Percentiles rank a stretch among this genome's conserved stretches.
Evolutionary conservation across 1,284 basidiomycete species (phyloP).

Genomic region (Moesziomyces globuligerus): DNA sequence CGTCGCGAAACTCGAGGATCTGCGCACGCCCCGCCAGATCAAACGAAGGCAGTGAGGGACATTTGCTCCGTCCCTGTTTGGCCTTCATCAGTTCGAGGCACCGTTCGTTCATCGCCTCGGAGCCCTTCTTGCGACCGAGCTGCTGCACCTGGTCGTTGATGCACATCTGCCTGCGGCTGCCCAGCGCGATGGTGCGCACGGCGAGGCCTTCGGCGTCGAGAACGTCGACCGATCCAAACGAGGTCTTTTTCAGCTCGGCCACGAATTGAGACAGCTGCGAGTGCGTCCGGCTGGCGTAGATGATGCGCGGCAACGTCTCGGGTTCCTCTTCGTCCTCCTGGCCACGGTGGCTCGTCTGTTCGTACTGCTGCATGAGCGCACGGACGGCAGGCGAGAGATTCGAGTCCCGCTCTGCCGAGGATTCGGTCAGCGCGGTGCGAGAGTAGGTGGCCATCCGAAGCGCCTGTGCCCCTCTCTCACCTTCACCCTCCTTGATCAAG

Average conservation of each 20-base stretch:
- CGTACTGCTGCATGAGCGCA: conserved; percentile 76
- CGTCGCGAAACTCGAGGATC: conserved; percentile 87
- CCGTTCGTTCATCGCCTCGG: conserved; percentile 87
- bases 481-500: conserved; percentile 37
- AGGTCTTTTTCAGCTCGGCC: conserved; percentile 82
- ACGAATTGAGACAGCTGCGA: conserved; percentile 92
- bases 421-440: conserved; percentile 12
- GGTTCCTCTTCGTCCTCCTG: conserved; percentile 51
- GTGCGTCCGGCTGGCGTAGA: conserved; percentile 93
- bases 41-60: conserved; percentile 79
- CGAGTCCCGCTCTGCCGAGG: conserved; percentile 14
- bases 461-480: conserved; percentile 7
- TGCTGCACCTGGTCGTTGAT: conserved; percentile 82
- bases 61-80: conserved; percentile 67
- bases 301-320: conserved; percentile 72
- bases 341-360: conserved; percentile 45
- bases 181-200: conserved; percentile 71
- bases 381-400: conserved; percentile 79
- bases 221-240: conserved; percentile 67
- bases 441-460: conserved; percentile 36
- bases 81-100: conserved; percentile 84
- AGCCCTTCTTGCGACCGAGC: conserved; percentile 68
- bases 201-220: conserved; percentile 28
- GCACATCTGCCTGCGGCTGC: conserved; percentile 91
- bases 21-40: conserved; percentile 55